These are phyloP conservation scores for Terfezia claveryi DNA, from an alignment of 495 filamentous ascomycete species.

Conservation along the genomic window DNA sequence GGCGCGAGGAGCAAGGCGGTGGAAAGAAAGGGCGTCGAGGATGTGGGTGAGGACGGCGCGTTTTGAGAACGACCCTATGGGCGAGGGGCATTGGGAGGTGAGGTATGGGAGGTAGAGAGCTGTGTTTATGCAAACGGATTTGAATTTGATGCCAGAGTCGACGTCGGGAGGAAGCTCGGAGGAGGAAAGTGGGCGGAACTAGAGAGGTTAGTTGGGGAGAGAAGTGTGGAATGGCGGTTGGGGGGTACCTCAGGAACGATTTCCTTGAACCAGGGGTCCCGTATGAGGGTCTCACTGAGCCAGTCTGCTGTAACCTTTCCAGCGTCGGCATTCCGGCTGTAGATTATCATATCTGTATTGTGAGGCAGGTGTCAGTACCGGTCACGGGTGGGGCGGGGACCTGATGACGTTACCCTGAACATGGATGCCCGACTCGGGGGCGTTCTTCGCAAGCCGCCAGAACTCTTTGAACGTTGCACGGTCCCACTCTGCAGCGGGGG, in stretches of 20 bases:
- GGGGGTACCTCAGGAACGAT: conserved; percentile 44
- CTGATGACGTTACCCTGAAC: conserved; percentile 38
- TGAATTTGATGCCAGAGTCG: conserved; percentile 49
- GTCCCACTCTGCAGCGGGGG: conserved; percentile 27
- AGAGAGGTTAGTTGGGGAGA: background rate
- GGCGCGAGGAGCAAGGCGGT: conserved; percentile 34
- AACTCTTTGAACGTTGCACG: conserved; percentile 21
- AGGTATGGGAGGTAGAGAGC: conserved; percentile 75
- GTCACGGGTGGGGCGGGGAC: background rate
- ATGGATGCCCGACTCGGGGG: conserved; percentile 78
- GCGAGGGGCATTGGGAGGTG: conserved; percentile 47
- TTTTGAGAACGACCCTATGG: conserved; percentile 42
- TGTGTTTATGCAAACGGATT: conserved; percentile 77
- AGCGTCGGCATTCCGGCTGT: conserved; percentile 40
- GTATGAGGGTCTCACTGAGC: conserved; percentile 39
- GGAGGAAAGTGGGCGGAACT: conserved; percentile 33
- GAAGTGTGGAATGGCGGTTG: no score
- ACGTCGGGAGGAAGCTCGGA: conserved; percentile 35
- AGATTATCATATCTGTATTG: conserved; percentile 32
- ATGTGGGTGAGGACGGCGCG: conserved; percentile 43
- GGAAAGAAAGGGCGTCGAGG: conserved; percentile 39
- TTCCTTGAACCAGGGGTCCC: conserved; percentile 64
- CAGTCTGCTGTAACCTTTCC: conserved; percentile 23
- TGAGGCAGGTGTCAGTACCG: background rate
- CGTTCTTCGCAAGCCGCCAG: conserved; percentile 35